Evolutionary conservation across 768 basidiomycete genomes (phyloP), one percentile per base, ranked within the genome.

Genomic region (Russula olivacea): DNA sequence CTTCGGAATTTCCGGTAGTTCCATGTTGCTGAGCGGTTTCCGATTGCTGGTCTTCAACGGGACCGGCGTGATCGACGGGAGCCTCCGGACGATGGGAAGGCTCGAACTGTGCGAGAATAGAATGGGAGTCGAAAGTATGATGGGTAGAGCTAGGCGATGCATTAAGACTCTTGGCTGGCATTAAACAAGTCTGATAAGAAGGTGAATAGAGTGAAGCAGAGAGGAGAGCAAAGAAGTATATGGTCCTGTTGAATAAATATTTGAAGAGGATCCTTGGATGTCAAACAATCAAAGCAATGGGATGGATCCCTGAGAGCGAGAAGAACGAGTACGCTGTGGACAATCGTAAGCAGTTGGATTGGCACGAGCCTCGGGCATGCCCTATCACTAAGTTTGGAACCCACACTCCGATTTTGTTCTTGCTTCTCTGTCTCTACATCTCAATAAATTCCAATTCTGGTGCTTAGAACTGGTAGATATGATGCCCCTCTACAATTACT

Each of bases 41-140:
- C 21, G 15, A 36, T 40, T 58, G 55, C 23, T 53, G 25, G 12
- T 15, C 36, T 55, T 58, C 53, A 34, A 40, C 17, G 21, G 41
- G 25, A 38, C 36, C 58, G 3, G 47, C 4, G 32, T 32, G 25
- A 41, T 3, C 11, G 9, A 50, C 28, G 55, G 45, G 36, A 34
- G 43, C 12, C 6, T n/a, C 54, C 8, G 34, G 25, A 19, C 4
- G 10, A 32, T 28, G 10, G 15, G 56, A 41, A 30, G 45, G 43
- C 6, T 68, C 64, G 43, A 68, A 62, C 40, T 62, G 61, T 41
- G 64, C 19, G 48, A 68, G 51, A 54, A 66, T 38, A 40, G 65
- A 51, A 49, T 55, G 64, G 8, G 64, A 61, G 28, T 66, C 52
- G 36, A 55, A 47, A 23, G 51, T 43, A 57, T 43, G 57, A 15